These are phyloP conservation scores for Neofusicoccum sp. DNA, from an alignment of 2,329 filamentous ascomycete genomes.

Conservation along the genomic window DNA sequence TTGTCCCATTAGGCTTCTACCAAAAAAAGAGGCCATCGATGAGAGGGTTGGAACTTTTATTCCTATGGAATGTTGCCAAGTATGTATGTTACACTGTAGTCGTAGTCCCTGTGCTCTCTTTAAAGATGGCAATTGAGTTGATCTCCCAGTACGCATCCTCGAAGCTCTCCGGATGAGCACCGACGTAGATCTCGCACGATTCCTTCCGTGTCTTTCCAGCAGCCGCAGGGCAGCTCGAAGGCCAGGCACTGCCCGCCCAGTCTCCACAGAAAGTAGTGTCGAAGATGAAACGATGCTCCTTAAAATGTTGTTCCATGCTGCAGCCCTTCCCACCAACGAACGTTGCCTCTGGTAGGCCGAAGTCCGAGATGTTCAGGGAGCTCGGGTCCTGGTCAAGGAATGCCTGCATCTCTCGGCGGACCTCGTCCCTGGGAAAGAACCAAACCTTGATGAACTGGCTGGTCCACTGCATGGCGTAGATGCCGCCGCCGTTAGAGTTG, in stretches of 20 bases:
- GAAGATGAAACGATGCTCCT: constrained; percentile 39
- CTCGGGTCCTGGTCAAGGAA: neutral
- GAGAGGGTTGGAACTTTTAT: too few species aligned
- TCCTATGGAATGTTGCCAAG: too few species aligned
- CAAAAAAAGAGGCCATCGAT: too few species aligned
- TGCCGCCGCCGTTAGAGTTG: constrained; percentile 24
- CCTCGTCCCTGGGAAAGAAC: constrained; percentile 25
- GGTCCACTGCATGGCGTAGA: constrained; percentile 36
- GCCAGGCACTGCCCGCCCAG: constrained; percentile 74
- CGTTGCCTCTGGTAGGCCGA: constrained; percentile 63
- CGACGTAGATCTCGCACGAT: constrained; percentile 26
- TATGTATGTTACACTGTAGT: too few species aligned
- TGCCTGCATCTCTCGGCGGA: constrained; percentile 44
- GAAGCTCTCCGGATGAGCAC: constrained; percentile 23
- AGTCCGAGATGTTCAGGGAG: constrained; percentile 59
- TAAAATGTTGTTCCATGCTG: constrained; percentile 36
- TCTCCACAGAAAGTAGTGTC: constrained; percentile 42
- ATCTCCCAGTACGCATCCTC: constrained; percentile 40
- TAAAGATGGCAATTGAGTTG: constrained; percentile 40
- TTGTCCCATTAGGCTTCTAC: too few species aligned
- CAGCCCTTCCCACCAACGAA: constrained; percentile 48
- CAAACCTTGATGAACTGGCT: constrained; percentile 24
- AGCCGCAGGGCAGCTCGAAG: constrained; percentile 51
- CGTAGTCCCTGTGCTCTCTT: constrained; percentile 19
- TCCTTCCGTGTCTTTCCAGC: constrained; percentile 23